Conservation (phyloP, 305 asterid genomes). For the Solanum hybrid region DNA sequence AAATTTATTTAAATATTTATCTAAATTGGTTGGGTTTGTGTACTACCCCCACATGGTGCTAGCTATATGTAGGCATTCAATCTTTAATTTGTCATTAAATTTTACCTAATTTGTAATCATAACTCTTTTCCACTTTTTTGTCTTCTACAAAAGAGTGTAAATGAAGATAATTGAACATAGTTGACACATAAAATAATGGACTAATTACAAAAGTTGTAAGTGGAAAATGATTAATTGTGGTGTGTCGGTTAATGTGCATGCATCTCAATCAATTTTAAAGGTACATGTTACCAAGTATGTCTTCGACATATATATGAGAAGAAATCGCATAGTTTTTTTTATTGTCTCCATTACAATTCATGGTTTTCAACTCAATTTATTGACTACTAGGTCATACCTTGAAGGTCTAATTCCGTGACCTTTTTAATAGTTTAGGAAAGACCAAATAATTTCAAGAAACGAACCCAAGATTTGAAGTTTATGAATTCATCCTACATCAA, state of each 20-base stretch:
- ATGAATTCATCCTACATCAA: neutral
- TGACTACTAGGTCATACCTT: too few relatives aligned
- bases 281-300: neutral
- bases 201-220: neutral
- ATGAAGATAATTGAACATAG: neutral
- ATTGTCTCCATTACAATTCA: too few relatives aligned
- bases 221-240: neutral
- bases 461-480: neutral
- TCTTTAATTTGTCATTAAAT: neutral
- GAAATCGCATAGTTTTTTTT: too few relatives aligned
- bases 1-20: neutral
- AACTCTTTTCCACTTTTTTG: neutral
- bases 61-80: neutral
- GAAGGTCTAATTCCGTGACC: too few relatives aligned
- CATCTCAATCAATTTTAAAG: neutral
- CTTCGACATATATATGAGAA: neutral
- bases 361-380: too few relatives aligned
- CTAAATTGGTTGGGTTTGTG: neutral
- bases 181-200: neutral
- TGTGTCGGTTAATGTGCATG: neutral
- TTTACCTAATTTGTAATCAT: neutral
- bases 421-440: neutral
- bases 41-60: neutral
- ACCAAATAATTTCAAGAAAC: neutral
- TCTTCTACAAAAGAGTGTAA: neutral